Evolutionary conservation across 192 early-diverging fungal species (phyloP).

Genomic region (Geranomyces michiganensis): DNA sequence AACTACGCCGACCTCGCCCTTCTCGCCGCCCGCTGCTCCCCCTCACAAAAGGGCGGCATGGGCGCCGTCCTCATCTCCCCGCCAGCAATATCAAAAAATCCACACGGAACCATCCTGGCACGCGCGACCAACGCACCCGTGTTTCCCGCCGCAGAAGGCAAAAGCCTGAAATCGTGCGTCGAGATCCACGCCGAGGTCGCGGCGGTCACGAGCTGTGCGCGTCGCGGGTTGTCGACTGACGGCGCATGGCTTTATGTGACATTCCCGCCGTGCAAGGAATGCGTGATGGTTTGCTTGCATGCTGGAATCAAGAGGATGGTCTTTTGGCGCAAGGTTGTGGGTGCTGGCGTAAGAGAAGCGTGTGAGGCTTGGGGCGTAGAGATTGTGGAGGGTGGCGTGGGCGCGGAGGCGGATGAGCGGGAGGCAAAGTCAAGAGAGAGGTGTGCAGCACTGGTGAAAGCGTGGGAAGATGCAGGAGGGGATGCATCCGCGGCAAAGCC

Average conservation of each 20-base stretch:
- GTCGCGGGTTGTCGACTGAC: not conserved
- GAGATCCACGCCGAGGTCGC: constrained; percentile 37
- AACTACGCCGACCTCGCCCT: constrained; percentile 37
- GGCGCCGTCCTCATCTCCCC: constrained; percentile 17
- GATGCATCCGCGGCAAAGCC: not conserved
- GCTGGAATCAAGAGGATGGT: constrained; percentile 32
- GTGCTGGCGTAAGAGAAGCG: constrained; percentile 4
- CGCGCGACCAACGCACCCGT: constrained; percentile 22
- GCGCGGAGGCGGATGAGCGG: not conserved
- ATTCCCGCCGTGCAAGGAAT: constrained; percentile 37
- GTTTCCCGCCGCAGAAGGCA: constrained; percentile 19
- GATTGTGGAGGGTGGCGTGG: constrained; percentile 24
- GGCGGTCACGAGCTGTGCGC: constrained; percentile 1
- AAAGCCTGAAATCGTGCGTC: constrained; percentile 4
- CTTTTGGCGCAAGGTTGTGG: constrained; percentile 3
- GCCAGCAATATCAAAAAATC: not conserved
- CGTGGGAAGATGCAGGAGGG: not conserved
- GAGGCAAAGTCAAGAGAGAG: not conserved
- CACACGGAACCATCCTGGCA: not conserved
- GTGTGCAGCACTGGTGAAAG: not conserved
- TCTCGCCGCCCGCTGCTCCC: constrained; percentile 21
- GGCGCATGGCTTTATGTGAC: constrained; percentile 30
- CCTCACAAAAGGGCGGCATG: constrained; percentile 35
- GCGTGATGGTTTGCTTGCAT: constrained; percentile 25
- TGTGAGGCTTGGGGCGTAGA: constrained; percentile 27